A percentile compares a stretch with the other conserved stretches of the same genome.
Conservation (phyloP, 139 green algal genomes). For the Chlamydomonas sp. region DNA sequence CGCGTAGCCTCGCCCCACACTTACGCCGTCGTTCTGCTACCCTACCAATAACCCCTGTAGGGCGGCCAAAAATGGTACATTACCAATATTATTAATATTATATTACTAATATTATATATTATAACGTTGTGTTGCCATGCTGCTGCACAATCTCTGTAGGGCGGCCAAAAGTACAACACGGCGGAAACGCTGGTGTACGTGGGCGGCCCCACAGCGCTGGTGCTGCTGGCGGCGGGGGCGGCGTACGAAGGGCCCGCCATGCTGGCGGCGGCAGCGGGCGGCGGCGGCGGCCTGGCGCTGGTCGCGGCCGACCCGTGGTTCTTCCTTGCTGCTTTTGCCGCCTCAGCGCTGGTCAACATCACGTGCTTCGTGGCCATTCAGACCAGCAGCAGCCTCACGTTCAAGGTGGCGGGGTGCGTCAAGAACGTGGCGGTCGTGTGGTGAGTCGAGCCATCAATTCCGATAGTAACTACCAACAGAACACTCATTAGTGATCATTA, state of each 20-base stretch:
- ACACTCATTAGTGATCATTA: background rate
- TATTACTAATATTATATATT: background rate
- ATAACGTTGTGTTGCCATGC: background rate
- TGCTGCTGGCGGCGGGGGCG: conserved; percentile 49
- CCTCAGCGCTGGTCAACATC: conserved; percentile 66
- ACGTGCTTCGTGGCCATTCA: conserved; percentile 72
- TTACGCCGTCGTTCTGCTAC: too few relatives aligned
- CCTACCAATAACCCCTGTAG: too few relatives aligned
- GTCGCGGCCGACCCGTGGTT: conserved; percentile 24
- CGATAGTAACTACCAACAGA: background rate
- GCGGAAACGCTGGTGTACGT: conserved; percentile 72
- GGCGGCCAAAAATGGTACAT: too few relatives aligned
- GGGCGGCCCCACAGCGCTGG: conserved; percentile 48
- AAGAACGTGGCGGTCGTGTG: conserved; percentile 75
- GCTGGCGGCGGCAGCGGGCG: background rate
- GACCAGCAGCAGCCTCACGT: conserved; percentile 72
- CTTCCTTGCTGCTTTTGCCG: conserved; percentile 38
- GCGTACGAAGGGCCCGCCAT: conserved; percentile 50
- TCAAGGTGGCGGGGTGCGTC: conserved; percentile 77
- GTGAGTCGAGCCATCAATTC: conserved; percentile 27
- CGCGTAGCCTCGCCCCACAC: too few relatives aligned
- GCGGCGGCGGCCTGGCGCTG: conserved; percentile 13
- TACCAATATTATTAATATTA: background rate
- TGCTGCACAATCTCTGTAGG: background rate
- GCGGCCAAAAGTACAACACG: conserved; percentile 44